Evolutionary conservation across 2,329 filamentous ascomycete species (phyloP), one percentile per base, ranked within the genome.

Genomic region (Golovinomyces cichoracearum): DNA sequence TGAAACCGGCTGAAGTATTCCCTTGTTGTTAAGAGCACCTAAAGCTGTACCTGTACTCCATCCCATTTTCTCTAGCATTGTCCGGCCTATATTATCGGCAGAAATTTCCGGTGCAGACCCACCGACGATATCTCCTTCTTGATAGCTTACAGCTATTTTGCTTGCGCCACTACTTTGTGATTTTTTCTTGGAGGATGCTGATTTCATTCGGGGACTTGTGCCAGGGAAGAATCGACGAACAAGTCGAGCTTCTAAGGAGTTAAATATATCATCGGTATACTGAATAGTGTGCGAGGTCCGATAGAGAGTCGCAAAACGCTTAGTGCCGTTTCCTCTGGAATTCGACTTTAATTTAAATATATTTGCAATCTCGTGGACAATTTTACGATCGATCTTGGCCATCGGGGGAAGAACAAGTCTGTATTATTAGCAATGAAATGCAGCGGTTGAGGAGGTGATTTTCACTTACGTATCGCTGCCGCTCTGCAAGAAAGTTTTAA

Each of bases 51-150:
- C 90, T 48, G 71, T 79, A 52, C 74, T 81, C 86, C 90, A 98
- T 3, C 90, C 90, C 90, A 95, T 95, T 65, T 90, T 95, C 65
- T 93, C 84, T 53, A 98, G 65, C 76, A 98, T 82, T 2, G 76
- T 75, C 47, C 84, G 74, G 10, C 90, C 90, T 55, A 76, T 83
- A 61, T 93, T 95, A 48, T 80, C 81, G 4, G 69, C 67, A 1
- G 83, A 82, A 27, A 98, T 70, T 61, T 93, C 86, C 10, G 85
- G 82, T 1, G 88, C 86, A 45, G 76, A 74, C 1, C 74, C 83
- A 45, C 88, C 90, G 2, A 95, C 85, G 25, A 93, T 67, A 54
- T 95, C 86, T 17, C 90, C 90, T 57, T 95, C 82, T 52, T 72
- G 73, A 55, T 90, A 83, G 1, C 68, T 70, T 12, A 71, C 70